Evolutionary conservation across 306 rosid species (phyloP).

Genomic region (Mimosa pudica): DNA sequence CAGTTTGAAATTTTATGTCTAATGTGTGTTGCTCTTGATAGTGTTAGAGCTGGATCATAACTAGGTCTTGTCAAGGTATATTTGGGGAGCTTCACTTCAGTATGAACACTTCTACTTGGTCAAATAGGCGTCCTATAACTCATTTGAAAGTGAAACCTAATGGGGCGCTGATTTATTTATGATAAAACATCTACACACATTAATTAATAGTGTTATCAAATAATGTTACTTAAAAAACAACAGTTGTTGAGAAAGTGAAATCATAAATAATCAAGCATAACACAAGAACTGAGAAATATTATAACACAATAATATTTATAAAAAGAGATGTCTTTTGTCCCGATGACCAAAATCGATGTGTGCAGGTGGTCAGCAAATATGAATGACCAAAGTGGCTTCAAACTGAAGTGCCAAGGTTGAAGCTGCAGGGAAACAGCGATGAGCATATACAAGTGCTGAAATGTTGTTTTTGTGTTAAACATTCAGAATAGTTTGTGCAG

Average conservation of each 20-base stretch:
- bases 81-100: constrained; percentile 27
- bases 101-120: constrained; percentile 20
- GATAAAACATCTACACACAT: constrained; percentile 38
- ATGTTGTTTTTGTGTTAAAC: constrained; percentile 61
- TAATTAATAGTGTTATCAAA: constrained; percentile 27
- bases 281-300: constrained; percentile 28
- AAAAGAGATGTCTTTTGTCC: constrained; percentile 65
- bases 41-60: constrained; percentile 21
- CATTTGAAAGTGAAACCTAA: constrained; percentile 34
- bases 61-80: constrained; percentile 11
- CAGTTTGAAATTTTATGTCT: constrained; percentile 22
- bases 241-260: constrained; percentile 25
- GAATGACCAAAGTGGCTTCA: constrained; percentile 90
- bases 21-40: constrained; percentile 14
- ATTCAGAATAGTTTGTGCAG: constrained; percentile 64
- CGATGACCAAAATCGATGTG: constrained; percentile 81
- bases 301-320: constrained; percentile 40
- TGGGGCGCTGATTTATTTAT: constrained; percentile 14
- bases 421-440: constrained; percentile 81
- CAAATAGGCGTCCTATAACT: constrained; percentile 26
- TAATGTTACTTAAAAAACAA: constrained; percentile 14
- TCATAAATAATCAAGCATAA: constrained; percentile 32
- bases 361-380: constrained; percentile 93
- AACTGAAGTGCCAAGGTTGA: constrained; percentile 91
- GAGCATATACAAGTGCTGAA: constrained; percentile 86